Conservation (phyloP, 2,329 filamentous ascomycete species). For the Ophiostoma sp. region DNA sequence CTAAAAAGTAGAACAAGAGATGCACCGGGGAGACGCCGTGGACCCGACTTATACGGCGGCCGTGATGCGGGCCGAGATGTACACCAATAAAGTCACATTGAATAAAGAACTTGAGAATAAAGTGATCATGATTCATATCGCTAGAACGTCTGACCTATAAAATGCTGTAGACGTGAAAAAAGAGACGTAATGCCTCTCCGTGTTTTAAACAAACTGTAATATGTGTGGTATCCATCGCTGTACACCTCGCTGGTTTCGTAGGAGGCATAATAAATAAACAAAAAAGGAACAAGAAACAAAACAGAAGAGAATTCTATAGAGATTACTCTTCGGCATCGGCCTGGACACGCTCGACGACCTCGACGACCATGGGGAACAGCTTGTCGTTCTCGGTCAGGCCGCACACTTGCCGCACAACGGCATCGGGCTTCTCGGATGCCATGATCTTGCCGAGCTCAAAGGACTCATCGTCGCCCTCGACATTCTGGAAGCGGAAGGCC, state of each 20-base stretch:
- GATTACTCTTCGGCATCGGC: conserved; percentile 40
- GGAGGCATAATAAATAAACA: conserved; percentile 3
- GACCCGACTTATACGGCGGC: neutral
- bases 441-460: conserved; percentile 80
- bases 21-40: neutral
- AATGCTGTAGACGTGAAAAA: neutral
- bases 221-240: conserved; percentile 15
- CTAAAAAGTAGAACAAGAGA: neutral
- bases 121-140: conserved; percentile 1
- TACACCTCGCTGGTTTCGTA: neutral
- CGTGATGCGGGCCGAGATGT: neutral
- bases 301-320: neutral
- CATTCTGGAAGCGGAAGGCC: conserved; percentile 91
- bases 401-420: conserved; percentile 74
- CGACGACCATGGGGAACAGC: conserved; percentile 68
- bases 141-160: conserved; percentile 7
- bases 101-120: neutral
- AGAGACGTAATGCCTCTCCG: neutral
- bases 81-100: neutral
- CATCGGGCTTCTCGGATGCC: conserved; percentile 64
- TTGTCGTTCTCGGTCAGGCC: conserved; percentile 72
- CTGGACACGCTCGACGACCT: conserved; percentile 81
- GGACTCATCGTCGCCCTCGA: conserved; percentile 87
- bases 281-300: neutral
- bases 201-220: conserved; percentile 7